Evolutionary conservation across 75 land plant species (phyloP).

Genomic region (Pinus taeda): DNA sequence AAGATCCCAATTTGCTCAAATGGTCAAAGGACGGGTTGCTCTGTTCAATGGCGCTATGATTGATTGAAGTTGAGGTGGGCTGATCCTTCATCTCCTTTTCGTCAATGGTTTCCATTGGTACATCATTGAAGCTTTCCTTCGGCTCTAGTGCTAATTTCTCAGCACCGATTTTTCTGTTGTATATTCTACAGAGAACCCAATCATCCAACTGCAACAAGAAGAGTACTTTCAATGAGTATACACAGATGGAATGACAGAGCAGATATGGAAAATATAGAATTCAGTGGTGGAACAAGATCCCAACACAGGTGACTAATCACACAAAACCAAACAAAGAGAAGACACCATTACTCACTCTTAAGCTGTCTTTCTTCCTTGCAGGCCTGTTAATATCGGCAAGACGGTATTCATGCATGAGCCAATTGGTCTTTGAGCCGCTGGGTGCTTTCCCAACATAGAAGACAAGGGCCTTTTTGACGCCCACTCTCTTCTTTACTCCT

Average conservation of each 20-base stretch:
- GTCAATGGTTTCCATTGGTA: no score
- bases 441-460: conserved; percentile 13
- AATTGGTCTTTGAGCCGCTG: no score
- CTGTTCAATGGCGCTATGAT: conserved; percentile 5
- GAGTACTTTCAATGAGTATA: not conserved
- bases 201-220: conserved; percentile 7
- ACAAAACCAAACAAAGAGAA: no score
- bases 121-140: no score
- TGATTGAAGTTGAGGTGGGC: not conserved
- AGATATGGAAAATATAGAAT: not conserved
- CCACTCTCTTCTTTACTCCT: conserved; percentile 6
- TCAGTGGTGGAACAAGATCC: not conserved
- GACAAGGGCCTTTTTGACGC: conserved; percentile 15
- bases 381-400: no score
- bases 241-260: not conserved
- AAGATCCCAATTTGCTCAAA: not conserved
- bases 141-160: no score
- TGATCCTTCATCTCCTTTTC: no score
- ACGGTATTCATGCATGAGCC: no score
- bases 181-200: conserved; percentile 8
- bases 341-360: no score
- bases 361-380: no score
- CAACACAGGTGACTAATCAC: not conserved
- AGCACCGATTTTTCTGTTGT: not conserved
- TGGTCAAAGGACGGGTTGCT: not conserved